Percentiles rank a stretch among this genome's conserved stretches.
These are phyloP conservation scores for Aspergillus aculeatus DNA, from an alignment of 2,329 filamentous ascomycete genomes.

Conservation along the genomic window DNA sequence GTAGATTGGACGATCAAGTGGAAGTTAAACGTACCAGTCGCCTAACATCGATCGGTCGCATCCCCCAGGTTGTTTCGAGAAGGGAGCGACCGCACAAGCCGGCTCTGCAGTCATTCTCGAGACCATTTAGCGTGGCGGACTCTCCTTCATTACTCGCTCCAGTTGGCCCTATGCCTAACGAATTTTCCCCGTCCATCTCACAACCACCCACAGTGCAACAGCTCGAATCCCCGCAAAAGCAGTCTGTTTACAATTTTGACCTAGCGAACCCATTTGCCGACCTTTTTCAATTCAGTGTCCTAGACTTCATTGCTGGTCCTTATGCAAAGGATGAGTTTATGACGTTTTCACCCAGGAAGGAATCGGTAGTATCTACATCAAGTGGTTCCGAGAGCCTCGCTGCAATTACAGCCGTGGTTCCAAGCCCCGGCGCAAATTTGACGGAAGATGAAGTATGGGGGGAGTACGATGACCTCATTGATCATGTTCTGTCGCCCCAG, in stretches of 20 bases:
- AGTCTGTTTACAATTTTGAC: slow-evolving; percentile 19
- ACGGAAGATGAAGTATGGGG: slow-evolving; percentile 90
- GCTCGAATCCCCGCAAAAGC: neutral
- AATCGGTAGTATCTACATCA: slow-evolving; percentile 66
- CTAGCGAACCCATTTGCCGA: slow-evolving; percentile 36
- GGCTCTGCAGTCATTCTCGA: slow-evolving; percentile 78
- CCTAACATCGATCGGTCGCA: slow-evolving; percentile 78
- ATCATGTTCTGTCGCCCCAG: slow-evolving; percentile 60
- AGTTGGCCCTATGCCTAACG: slow-evolving; percentile 23
- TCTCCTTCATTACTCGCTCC: slow-evolving; percentile 42
- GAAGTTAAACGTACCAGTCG: slow-evolving; percentile 57
- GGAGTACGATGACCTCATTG: slow-evolving; percentile 86
- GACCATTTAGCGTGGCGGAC: slow-evolving; percentile 65
- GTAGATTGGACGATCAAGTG: neutral
- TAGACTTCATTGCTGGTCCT: slow-evolving; percentile 38
- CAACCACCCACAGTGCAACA: slow-evolving; percentile 13
- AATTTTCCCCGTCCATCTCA: slow-evolving; percentile 21
- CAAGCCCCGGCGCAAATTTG: slow-evolving; percentile 60
- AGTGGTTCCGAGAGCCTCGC: slow-evolving; percentile 63
- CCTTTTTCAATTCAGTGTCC: slow-evolving; percentile 28
- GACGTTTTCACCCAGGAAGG: slow-evolving; percentile 69
- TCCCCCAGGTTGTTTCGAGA: slow-evolving; percentile 75
- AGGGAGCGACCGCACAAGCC: slow-evolving; percentile 62
- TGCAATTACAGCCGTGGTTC: slow-evolving; percentile 66
- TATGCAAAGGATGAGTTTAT: slow-evolving; percentile 63